Evolutionary conservation across 768 basidiomycete species (phyloP).

Genomic region (Xerocomellus dryophilus): DNA sequence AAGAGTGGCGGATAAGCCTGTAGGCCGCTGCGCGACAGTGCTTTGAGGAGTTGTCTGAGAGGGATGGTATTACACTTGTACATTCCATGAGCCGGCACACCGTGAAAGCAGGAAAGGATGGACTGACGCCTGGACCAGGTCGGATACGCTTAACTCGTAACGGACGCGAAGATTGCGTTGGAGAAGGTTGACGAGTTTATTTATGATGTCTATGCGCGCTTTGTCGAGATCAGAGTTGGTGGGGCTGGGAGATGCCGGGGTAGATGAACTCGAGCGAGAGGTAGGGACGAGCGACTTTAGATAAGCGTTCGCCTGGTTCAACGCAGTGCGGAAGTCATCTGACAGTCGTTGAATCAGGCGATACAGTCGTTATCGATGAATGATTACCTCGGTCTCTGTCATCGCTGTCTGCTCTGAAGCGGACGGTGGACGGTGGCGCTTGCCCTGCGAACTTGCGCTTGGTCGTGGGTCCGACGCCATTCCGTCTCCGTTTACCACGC

Average conservation of each 20-base stretch:
- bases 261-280: slow-evolving; percentile 35
- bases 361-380: neutral
- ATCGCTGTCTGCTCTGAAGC: slow-evolving; percentile 31
- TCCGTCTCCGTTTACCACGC: slow-evolving; percentile 32
- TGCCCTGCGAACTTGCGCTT: slow-evolving; percentile 37
- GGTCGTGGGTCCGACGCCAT: slow-evolving; percentile 19
- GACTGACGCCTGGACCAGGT: slow-evolving; percentile 74
- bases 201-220: slow-evolving; percentile 62
- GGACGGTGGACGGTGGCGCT: slow-evolving; percentile 28
- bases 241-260: slow-evolving; percentile 33
- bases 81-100: slow-evolving; percentile 8
- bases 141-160: slow-evolving; percentile 66
- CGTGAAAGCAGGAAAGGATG: neutral
- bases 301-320: slow-evolving; percentile 59
- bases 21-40: slow-evolving; percentile 80
- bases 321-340: slow-evolving; percentile 74
- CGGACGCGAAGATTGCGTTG: slow-evolving; percentile 71
- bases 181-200: slow-evolving; percentile 59
- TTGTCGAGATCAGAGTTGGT: slow-evolving; percentile 44
- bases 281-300: slow-evolving; percentile 56
- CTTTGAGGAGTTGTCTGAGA: slow-evolving; percentile 72
- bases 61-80: slow-evolving; percentile 67
- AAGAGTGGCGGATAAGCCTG: slow-evolving; percentile 71
- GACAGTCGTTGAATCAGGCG: slow-evolving; percentile 11
- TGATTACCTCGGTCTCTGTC: slow-evolving; percentile 37